These are phyloP conservation scores for Lipomyces sp. DNA, from an alignment of 805 yeast genomes.

Conservation along the genomic window DNA sequence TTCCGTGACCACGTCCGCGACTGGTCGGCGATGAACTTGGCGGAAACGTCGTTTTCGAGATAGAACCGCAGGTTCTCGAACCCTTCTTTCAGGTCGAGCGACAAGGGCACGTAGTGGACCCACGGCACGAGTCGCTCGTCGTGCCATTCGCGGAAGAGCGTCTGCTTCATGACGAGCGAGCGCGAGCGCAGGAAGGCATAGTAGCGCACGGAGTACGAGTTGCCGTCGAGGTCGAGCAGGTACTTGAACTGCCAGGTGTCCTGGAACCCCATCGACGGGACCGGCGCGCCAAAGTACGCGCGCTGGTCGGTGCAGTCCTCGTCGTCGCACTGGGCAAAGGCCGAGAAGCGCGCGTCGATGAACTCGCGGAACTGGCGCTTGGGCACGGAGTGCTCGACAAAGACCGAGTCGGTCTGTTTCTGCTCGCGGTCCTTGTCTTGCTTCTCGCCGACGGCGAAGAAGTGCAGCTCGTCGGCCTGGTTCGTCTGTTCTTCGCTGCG, in stretches of 20 bases:
- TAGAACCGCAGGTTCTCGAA: constrained; percentile 23
- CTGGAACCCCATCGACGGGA: constrained; percentile 11
- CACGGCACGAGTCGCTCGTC: constrained; percentile 30
- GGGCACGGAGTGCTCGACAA: constrained; percentile 16
- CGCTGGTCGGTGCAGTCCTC: constrained; percentile 19
- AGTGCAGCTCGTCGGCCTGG: constrained; percentile 3
- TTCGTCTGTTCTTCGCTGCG: constrained; percentile 4
- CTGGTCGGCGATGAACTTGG: constrained; percentile 23
- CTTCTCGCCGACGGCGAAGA: constrained; percentile 7
- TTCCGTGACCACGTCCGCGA: constrained; percentile 22
- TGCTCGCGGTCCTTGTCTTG: constrained; percentile 14
- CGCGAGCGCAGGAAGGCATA: constrained; percentile 27
- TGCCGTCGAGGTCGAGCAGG: constrained; percentile 31
- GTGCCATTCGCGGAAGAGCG: constrained; percentile 32
- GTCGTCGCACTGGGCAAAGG: constrained; percentile 22
- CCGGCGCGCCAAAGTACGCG: constrained; percentile 12
- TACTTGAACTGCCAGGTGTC: constrained; percentile 27
- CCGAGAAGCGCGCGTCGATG: constrained; percentile 15
- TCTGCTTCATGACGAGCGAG: constrained; percentile 29
- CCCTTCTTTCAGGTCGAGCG: constrained; percentile 25
- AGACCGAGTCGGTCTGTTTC: constrained; percentile 9
- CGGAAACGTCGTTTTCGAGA: constrained; percentile 22
- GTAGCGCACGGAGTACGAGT: constrained; percentile 28
- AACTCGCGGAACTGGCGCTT: constrained; percentile 1
- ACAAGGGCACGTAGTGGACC: constrained; percentile 32